phyloP scores from a whole-genome alignment of 257 asterid genomes.

The Parsonsia alboflavescens region DNA sequence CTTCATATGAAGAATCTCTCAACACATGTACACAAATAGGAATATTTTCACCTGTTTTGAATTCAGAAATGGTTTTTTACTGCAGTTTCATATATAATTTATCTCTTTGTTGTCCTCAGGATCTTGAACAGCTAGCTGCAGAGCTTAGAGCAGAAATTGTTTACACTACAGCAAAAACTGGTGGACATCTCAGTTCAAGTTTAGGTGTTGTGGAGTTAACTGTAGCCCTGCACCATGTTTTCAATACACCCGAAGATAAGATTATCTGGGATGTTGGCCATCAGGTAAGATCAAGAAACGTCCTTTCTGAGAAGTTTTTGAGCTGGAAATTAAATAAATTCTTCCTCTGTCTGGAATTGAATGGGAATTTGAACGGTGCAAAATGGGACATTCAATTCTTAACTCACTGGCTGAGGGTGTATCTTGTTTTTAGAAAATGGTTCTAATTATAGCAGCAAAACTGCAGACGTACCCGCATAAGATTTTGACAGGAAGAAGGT shows the following conservation, averaged over 20 bases:
- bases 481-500: slow-evolving; percentile 72
- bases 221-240: slow-evolving; percentile 80
- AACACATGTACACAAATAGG: slow-evolving; percentile 25
- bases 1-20: slow-evolving; percentile 69
- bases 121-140: slow-evolving; percentile 67
- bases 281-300: slow-evolving; percentile 40
- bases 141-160: slow-evolving; percentile 76
- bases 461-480: slow-evolving; percentile 74
- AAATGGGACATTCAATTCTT: no score
- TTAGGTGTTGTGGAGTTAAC: slow-evolving; percentile 75
- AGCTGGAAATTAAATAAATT: no score
- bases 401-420: no score
- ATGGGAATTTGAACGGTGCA: no score
- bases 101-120: slow-evolving; percentile 28
- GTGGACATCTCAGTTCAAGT: slow-evolving; percentile 73
- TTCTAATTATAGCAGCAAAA: not conserved
- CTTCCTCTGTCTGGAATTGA: no score
- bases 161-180: slow-evolving; percentile 46
- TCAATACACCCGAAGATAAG: slow-evolving; percentile 60
- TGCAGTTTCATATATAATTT: no score
- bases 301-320: not conserved
- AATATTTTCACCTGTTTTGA: not conserved
- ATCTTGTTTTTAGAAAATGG: not conserved
- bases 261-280: slow-evolving; percentile 94
- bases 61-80: not conserved